Conservation (phyloP, 805 yeast genomes). For the Jamesozyma piceae region DNA sequence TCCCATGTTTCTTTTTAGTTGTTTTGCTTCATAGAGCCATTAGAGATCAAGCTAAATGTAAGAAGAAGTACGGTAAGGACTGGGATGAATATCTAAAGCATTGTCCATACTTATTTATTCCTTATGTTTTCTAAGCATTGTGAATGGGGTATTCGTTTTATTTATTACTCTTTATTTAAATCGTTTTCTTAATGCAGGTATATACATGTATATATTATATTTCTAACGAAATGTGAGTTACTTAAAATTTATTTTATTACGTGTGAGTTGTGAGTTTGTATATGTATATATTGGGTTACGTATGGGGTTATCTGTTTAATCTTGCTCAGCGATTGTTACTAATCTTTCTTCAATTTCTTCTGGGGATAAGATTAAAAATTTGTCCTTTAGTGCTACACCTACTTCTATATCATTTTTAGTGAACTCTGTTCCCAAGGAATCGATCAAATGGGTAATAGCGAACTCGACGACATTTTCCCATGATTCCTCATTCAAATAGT, state of each 20-base stretch:
- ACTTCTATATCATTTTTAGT: constrained; percentile 88
- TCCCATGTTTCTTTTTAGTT: constrained; percentile 80
- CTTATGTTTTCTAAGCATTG: constrained; percentile 53
- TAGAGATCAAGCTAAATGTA: constrained; percentile 82
- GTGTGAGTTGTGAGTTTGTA: too few species aligned
- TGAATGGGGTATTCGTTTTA: background rate
- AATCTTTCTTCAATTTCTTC: constrained; percentile 93
- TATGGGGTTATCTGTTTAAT: constrained; percentile 35
- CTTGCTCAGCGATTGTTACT: constrained; percentile 93
- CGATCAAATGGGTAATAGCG: constrained; percentile 78
- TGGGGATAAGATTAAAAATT: constrained; percentile 62
- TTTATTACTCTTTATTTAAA: background rate
- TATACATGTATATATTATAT: too few species aligned
- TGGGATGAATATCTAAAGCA: constrained; percentile 80
- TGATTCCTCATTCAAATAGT: constrained; percentile 43
- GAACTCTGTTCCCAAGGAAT: constrained; percentile 85
- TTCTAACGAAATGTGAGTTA: too few species aligned
- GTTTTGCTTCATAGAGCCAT: constrained; percentile 82
- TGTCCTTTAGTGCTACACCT: constrained; percentile 70
- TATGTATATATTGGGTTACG: background rate
- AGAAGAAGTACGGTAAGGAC: constrained; percentile 82
- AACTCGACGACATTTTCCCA: constrained; percentile 86
- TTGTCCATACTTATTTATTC: constrained; percentile 89
- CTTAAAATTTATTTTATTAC: too few species aligned
- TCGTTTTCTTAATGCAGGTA: background rate